Base-by-base conservation (phyloP, 805 yeast species). In the Pichia pseudocactophila region DNA sequence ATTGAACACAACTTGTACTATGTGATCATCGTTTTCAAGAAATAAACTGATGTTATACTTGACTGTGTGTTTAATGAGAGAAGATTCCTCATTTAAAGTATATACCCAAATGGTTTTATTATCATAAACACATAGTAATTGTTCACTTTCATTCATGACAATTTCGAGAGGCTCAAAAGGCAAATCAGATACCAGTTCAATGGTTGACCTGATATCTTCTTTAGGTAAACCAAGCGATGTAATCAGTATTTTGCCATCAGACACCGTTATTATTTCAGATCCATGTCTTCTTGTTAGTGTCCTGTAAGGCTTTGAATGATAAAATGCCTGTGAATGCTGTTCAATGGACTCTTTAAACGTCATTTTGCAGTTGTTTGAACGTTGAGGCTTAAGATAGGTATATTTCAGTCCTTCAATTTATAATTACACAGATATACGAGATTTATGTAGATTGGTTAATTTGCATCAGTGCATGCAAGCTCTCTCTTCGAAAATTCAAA, bases 1-100 rank as follows among this genome's bases (percentile, higher is more conserved):
- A 45, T 72, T 69, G 73, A 78, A 76, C 2, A 62, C 17, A 4
- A 71, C 58, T 30, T 67, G 65, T 11, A 64, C 44, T 4, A 74
- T 54, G 12, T 48, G 51, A 30, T 55, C 63, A 2, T 57, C 39
- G 10, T 42, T 31, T 6, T 36, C 28, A 17, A 56, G 38, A 7
- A 40, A 15, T 2, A 51, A 27, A 2, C 40, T 22, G 15, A 59
- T 2, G 7, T 30, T 33, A 31, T 43, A 52, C 0, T 17, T 28
- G 0, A 52, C 37, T 0, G 56, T 30, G 35, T 44, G 48, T 11
- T 18, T 33, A 9, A 52, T 39, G 9, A 36, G 38, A 2, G 61
- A 54, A 17, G 54, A 56, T 13, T 49, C 37, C 8, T 41, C 37
- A 27, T 53, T 50, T 13, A 59, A 39, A 3, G 56, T 46, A 7